phyloP scores from a whole-genome alignment of 1,284 basidiomycete genomes.

The Inonotus hispidus region DNA sequence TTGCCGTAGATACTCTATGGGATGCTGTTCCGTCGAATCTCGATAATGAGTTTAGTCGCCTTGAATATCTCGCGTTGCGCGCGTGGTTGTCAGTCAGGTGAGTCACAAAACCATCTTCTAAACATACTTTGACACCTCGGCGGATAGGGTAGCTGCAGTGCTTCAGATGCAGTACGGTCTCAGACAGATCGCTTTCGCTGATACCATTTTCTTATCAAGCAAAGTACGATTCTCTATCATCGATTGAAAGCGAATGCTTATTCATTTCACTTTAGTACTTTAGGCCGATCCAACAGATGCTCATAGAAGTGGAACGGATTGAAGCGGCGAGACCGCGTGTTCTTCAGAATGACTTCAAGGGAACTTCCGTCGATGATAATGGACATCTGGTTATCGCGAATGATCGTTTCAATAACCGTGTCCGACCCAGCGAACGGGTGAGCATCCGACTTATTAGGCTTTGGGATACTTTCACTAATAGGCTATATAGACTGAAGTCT shows the following conservation, averaged over 20 bases:
- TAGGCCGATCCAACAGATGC: slow-evolving; percentile 23
- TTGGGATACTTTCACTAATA: neutral
- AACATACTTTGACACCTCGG: neutral
- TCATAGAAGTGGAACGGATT: slow-evolving; percentile 27
- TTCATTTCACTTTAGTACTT: neutral
- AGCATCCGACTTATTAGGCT: neutral
- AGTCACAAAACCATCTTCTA: neutral
- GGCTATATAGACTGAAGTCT: slow-evolving; percentile 25
- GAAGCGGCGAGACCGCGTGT: slow-evolving; percentile 25
- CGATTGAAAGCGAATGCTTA: neutral
- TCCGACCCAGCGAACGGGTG: slow-evolving; percentile 31
- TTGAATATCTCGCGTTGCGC: slow-evolving; percentile 26
- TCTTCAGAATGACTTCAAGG: slow-evolving; percentile 16
- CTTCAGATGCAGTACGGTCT: neutral
- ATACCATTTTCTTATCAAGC: slow-evolving; percentile 7
- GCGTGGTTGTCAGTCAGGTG: slow-evolving; percentile 37
- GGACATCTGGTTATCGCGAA: slow-evolving; percentile 28
- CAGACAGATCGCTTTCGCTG: neutral
- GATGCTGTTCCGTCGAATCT: slow-evolving; percentile 19
- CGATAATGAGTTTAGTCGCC: slow-evolving; percentile 20
- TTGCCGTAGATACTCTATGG: slow-evolving; percentile 29
- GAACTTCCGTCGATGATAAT: slow-evolving; percentile 17
- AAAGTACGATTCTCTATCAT: slow-evolving; percentile 2
- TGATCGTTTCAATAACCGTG: slow-evolving; percentile 32
- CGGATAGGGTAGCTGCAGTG: slow-evolving; percentile 16